These are phyloP conservation scores for Cordyceps javanica DNA, from an alignment of 2,329 filamentous ascomycete genomes.

Conservation along the genomic window DNA sequence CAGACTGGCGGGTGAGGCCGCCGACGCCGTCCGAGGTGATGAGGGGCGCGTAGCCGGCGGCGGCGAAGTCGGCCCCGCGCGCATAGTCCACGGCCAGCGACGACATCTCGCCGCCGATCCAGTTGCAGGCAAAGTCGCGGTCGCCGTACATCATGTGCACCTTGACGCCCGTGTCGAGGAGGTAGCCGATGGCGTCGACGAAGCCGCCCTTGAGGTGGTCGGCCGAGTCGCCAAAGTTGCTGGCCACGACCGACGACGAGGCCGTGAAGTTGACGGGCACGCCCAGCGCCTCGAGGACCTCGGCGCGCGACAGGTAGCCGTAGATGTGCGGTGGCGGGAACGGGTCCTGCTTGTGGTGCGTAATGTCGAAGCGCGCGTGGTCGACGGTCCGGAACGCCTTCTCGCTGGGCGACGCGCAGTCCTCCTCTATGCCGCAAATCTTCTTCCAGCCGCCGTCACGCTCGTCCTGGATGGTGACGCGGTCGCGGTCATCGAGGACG, in stretches of 20 bases:
- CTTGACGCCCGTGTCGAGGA: conserved; percentile 57
- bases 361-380: conserved; percentile 54
- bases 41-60: conserved; percentile 65
- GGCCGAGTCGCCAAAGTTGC: conserved; percentile 55
- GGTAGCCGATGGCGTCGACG: conserved; percentile 48
- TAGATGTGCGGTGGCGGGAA: conserved; percentile 57
- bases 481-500: conserved; percentile 43
- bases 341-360: conserved; percentile 48
- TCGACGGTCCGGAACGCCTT: conserved; percentile 47
- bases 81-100: conserved; percentile 56
- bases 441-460: conserved; percentile 23
- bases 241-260: conserved; percentile 33
- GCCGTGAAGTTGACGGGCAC: conserved; percentile 54
- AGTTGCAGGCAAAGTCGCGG: conserved; percentile 56
- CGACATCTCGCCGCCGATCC: conserved; percentile 64
- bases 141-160: conserved; percentile 67
- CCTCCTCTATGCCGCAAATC: conserved; percentile 43
- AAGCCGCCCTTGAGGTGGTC: conserved; percentile 48
- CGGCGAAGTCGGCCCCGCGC: conserved; percentile 38
- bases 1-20: conserved; percentile 67
- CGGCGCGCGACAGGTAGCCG: conserved; percentile 54
- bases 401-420: conserved; percentile 47
- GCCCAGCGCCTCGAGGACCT: conserved; percentile 53
- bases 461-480: conserved; percentile 34
- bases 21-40: conserved; percentile 56